Base-by-base conservation (phyloP, 169 alveolate genomes). In the Cryptosporidium xiaoi region DNA sequence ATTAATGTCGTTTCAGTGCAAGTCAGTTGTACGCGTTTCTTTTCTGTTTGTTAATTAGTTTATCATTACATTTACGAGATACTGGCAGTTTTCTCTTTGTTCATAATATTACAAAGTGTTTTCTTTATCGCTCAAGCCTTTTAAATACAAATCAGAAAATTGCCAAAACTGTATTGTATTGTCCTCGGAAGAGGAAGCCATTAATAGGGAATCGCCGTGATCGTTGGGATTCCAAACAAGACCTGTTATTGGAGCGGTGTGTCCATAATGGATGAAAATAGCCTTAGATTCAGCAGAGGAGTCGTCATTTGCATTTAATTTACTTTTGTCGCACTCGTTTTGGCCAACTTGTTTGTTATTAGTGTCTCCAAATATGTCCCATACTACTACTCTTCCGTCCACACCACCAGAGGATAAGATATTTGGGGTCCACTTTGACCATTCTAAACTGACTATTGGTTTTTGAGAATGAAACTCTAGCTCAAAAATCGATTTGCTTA, bases 151-250 rank as follows among this genome's bases (percentile, higher is more conserved):
- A 24, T 77, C 87, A 12, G 87, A 56, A 20, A 77, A 40, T 60
- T 94, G 90, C 96, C 96, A 94, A 58, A 94, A 90, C 69, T 94
- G 93, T 44, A 94, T 65, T 29, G 93, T 94, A 82, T 94, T 94
- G 82, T 94, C 96, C 69, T 94, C 96, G 12, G 95, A 91, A 46
- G 90, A 90, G 31, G 95, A 91, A 24, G 95, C 95, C 53, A 92
- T 82, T 67, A 92, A 83, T 16, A 92, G 85, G 66, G 93, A 92
- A 50, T 94, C 95, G 66, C 93, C 93, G 2, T 68, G 85, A 5
- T 77, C 65, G 31, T 50, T 77, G 8, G 69, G 71, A 67, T 92
- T 94, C 96, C 96, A 94, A 62, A 91, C 91, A 51, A 94, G 66
- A 68, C 93, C 94, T 64, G 94, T 90, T 4, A 94, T 90, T 33